These are phyloP conservation scores for Phylloporus arenicola DNA, from an alignment of 768 basidiomycete species.

Conservation along the genomic window DNA sequence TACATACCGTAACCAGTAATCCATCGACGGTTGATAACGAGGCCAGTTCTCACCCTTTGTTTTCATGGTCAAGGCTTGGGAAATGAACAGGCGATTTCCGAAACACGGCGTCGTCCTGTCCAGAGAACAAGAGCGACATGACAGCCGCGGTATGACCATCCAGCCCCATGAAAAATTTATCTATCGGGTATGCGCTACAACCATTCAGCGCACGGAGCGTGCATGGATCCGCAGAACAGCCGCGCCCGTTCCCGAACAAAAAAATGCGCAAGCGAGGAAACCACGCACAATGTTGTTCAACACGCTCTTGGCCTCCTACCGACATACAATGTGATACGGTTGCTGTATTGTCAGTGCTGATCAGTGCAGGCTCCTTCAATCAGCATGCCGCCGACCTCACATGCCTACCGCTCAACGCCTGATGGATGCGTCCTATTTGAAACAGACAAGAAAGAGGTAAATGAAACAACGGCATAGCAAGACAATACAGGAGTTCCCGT, in stretches of 20 bases:
- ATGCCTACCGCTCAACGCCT: neutral
- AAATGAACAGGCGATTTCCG: neutral
- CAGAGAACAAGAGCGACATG: neutral
- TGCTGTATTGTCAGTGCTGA: neutral
- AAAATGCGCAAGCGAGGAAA: neutral
- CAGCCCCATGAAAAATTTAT: neutral
- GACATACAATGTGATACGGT: neutral
- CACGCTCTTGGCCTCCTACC: neutral
- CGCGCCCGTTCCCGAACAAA: neutral
- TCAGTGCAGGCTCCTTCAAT: slow-evolving; percentile 2
- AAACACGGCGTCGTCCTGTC: neutral
- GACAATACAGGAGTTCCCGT: neutral
- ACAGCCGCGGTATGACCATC: neutral
- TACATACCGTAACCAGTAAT: slow-evolving; percentile 5
- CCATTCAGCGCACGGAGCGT: neutral
- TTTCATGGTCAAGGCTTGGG: neutral
- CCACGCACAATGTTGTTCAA: neutral
- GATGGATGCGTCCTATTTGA: neutral
- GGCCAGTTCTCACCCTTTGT: neutral
- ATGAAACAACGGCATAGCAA: neutral
- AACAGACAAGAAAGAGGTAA: neutral
- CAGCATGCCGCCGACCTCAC: slow-evolving; percentile 1
- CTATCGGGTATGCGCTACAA: neutral
- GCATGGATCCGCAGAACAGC: neutral
- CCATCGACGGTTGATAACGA: too few relatives aligned